Evolutionary conservation across 2,329 filamentous ascomycete species (phyloP).

Genomic region (Aspergillus versicolor): DNA sequence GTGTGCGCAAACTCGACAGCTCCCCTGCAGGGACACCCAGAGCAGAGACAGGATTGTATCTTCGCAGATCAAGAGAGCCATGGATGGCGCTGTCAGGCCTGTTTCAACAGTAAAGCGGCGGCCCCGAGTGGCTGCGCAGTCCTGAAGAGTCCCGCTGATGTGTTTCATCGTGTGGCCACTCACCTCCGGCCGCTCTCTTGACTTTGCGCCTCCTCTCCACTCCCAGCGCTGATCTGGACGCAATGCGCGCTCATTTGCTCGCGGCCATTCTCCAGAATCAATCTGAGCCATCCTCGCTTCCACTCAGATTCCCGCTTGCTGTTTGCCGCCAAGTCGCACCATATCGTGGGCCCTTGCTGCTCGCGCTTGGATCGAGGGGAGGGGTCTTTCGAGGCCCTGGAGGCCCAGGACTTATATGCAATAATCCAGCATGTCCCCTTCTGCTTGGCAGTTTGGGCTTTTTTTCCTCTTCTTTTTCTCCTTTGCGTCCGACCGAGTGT

Average conservation of each 20-base stretch:
- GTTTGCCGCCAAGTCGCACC: slow-evolving; percentile 6
- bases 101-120: background rate
- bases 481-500: slow-evolving; percentile 2
- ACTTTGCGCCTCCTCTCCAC: background rate
- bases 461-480: slow-evolving; percentile 3
- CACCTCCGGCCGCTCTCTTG: background rate
- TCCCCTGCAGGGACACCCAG: no score
- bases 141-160: slow-evolving; percentile 6
- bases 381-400: background rate
- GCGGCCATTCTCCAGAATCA: background rate
- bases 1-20: no score
- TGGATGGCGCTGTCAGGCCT: background rate
- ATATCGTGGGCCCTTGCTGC: slow-evolving; percentile 4
- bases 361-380: slow-evolving; percentile 3
- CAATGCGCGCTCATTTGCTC: background rate
- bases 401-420: slow-evolving; percentile 4
- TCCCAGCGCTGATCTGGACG: background rate
- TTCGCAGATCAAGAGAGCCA: no score
- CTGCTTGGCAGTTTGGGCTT: slow-evolving; percentile 9
- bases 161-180: slow-evolving; percentile 15
- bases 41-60: no score
- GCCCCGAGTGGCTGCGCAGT: background rate
- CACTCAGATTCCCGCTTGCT: background rate
- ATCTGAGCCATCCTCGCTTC: background rate
- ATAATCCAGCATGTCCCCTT: slow-evolving; percentile 4